These are phyloP conservation scores for Picea glauca DNA, from an alignment of 75 land plant species.

Conservation along the genomic window DNA sequence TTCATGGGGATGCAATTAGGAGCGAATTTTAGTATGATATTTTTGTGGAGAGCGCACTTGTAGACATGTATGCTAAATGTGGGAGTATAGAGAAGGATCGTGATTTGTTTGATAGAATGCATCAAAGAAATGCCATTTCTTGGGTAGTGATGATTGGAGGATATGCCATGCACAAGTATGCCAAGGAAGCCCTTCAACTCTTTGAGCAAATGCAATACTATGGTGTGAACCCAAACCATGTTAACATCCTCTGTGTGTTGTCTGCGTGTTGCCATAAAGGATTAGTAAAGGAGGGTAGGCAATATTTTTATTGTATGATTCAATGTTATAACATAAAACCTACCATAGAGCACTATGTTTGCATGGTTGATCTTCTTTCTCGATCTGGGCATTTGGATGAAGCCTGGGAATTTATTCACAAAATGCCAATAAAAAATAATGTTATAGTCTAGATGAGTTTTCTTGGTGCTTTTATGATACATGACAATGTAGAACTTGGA, in stretches of 20 bases:
- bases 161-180: conserved; percentile 4
- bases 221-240: conserved; percentile 8
- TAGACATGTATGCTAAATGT: conserved; percentile 44
- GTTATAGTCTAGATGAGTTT: conserved; percentile 4
- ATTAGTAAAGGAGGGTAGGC: neutral
- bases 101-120: neutral
- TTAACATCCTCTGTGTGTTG: conserved; percentile 5
- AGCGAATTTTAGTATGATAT: conserved; percentile 29
- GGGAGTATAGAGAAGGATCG: neutral
- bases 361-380: conserved; percentile 11
- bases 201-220: neutral
- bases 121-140: neutral
- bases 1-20: conserved; percentile 24
- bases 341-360: conserved; percentile 14
- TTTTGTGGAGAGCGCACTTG: conserved; percentile 35
- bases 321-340: neutral
- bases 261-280: conserved; percentile 11
- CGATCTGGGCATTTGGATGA: conserved; percentile 9
- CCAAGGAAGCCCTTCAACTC: conserved; percentile 7
- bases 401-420: conserved; percentile 1
- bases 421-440: conserved; percentile 12
- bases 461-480: conserved; percentile 10
- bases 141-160: conserved; percentile 6
- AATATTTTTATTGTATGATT: neutral
- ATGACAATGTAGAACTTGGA: conserved; percentile 8